A percentile compares a stretch with the other conserved stretches of the same genome.
Conservation (phyloP, 768 basidiomycete species). For the Mrakia frigida region DNA sequence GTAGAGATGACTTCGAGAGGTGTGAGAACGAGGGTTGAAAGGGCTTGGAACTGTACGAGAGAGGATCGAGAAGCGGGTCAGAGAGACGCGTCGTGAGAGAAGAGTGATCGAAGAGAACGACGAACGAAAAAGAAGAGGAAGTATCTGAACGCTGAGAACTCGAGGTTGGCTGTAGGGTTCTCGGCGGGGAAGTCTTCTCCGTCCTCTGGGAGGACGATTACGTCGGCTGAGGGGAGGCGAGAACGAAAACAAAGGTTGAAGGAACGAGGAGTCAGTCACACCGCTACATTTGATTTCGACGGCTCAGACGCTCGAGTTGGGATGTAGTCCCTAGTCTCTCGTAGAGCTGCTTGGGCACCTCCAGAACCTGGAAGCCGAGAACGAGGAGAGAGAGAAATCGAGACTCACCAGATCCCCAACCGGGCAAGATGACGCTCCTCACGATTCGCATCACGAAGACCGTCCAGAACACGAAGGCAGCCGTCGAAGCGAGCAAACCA, state of each 20-base stretch:
- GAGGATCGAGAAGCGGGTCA: neutral
- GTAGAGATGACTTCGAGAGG: constrained; percentile 76
- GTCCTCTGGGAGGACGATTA: constrained; percentile 39
- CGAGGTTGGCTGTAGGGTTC: constrained; percentile 48
- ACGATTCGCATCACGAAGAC: constrained; percentile 49
- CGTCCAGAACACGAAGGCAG: constrained; percentile 50
- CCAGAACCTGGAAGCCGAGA: too few species aligned
- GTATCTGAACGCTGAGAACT: constrained; percentile 41
- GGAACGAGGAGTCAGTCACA: neutral
- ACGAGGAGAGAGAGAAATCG: too few species aligned
- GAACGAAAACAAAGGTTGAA: neutral
- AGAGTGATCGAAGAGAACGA: neutral
- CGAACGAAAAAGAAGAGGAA: constrained; percentile 51
- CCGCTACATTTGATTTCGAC: too few species aligned
- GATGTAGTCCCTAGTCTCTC: too few species aligned
- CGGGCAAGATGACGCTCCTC: constrained; percentile 58
- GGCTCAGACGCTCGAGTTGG: too few species aligned
- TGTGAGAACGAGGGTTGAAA: constrained; percentile 59
- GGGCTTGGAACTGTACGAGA: constrained; percentile 47
- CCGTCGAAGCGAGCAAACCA: constrained; percentile 52
- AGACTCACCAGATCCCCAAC: constrained; percentile 34
- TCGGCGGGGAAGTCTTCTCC: constrained; percentile 42
- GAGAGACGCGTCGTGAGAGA: neutral
- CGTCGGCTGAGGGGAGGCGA: neutral
- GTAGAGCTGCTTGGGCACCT: too few species aligned